Base-by-base conservation (phyloP, 2,329 filamentous ascomycete species). In the Fusarium sp. region DNA sequence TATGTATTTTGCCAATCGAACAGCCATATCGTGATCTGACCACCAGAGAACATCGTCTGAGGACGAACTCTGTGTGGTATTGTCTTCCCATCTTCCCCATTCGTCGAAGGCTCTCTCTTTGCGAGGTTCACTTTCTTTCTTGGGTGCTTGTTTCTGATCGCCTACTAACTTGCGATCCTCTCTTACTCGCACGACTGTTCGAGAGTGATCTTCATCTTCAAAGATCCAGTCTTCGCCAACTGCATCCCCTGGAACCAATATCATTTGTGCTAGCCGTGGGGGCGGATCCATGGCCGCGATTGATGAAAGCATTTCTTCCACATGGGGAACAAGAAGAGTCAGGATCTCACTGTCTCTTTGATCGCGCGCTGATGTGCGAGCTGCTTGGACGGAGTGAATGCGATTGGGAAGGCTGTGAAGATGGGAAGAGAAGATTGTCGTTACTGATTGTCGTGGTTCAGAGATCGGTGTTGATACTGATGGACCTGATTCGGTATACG, bases 1-100 rank as follows among this genome's bases (percentile, higher is more conserved):
- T 5, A 88, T 73, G 54, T 82, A 80, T 6, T 69, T 76, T 14
- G 84, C 84, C 14, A 88, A 73, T 1, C 85, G 81, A 10, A 64
- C 68, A 1, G 86, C 85, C 80, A 85, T 81, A 4, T 73, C 76
- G 59, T 84, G 84, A 49, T 87, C 83, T 2, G 67, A 70, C 81
- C 84, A 88, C 84, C 85, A 88, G 60, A 82, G 79, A 5, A 68
- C 45, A 10, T 63, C 63, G 5, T 50, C 34, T 25, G 57, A 20
- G 4, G 57, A 6, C 1, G 63, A 59, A 6, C 50, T 20, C 2
- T 60, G 67, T 1, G 43, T 52, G 8, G 5, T 29, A n/a, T 75
- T 59, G 7, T 80, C 78, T 8, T 76, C 78, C 74, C 80, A 85
- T 22, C 83, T 77, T 1, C 84, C 83, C 84, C 84, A 85, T 24